Base-by-base conservation (phyloP, 352 stramenopile species). In the Globisporangium apiculatum region DNA sequence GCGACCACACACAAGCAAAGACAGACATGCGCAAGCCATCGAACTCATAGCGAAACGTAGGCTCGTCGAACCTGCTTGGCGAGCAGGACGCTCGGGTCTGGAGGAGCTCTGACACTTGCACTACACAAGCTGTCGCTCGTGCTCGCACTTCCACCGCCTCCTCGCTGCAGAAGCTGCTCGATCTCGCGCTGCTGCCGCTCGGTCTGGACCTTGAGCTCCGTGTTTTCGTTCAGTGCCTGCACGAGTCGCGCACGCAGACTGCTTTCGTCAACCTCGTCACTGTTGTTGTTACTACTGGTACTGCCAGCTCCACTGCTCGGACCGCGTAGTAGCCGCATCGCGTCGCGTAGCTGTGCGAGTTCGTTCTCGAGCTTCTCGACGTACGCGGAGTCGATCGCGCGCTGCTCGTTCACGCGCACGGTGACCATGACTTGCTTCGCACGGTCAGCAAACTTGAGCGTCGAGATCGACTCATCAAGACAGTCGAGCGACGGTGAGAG, bases 381-480 rank as follows among this genome's bases (percentile, higher is more conserved):
- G 53, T 96, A 90, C 8, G 80, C 83, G 17, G 83, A 78, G 53
- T 96, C 86, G 48, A 97, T 88, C 48, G 87, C 81, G 9, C 83
- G 81, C 52, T 89, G 75, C 53, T 95, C 85, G 50, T 97, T 96
- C 1, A 95, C 66, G 4, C 83, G 75, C 35, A 95, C 83, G 14
- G 75, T 84, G 5, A 91, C 72, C 87, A 96, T 95, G 0, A 97
- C 89, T 51, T 92, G 86, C 71, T 97, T 97, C 12, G 90, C 90
- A 18, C 91, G 76, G 60, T 97, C 91, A 6, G 90, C 91, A 61
- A 98, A 98, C 65, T 96, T 95, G 17, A 98, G 75, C 38, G 92
- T 97, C n/a, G 89, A 95, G 38, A 97, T 93, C 7, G 83, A 96
- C 65, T 98, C 91, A 18, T 98, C 86, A 24, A 96, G 68, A 61